Conservation (phyloP, 1,284 basidiomycete species). For the Cryptococcus hybrid region DNA sequence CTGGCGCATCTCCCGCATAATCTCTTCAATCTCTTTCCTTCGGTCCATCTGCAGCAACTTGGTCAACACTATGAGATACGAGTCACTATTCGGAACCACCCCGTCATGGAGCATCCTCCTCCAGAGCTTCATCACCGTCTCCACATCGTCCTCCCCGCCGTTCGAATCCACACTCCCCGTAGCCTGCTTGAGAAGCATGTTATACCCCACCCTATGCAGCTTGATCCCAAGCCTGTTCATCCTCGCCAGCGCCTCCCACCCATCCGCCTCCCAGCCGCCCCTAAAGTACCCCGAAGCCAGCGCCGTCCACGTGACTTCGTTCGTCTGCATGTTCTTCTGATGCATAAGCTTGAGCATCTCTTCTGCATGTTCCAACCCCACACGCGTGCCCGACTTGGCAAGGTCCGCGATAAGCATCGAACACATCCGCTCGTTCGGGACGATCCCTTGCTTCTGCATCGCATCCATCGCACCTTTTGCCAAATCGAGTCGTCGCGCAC, state of each 20-base stretch:
- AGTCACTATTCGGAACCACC: slow-evolving; percentile 59
- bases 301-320: slow-evolving; percentile 50
- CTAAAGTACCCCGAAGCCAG: slow-evolving; percentile 46
- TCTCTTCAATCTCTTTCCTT: slow-evolving; percentile 60
- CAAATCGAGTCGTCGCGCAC: slow-evolving; percentile 65
- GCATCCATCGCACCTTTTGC: slow-evolving; percentile 61
- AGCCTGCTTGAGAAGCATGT: slow-evolving; percentile 66
- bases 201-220: slow-evolving; percentile 65
- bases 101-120: slow-evolving; percentile 60
- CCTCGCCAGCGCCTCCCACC: slow-evolving; percentile 56
- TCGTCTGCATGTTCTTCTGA: slow-evolving; percentile 45
- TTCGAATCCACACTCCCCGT: too few species aligned
- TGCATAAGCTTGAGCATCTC: slow-evolving; percentile 70
- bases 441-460: slow-evolving; percentile 70
- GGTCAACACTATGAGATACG: slow-evolving; percentile 69
- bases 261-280: slow-evolving; percentile 43
- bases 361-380: slow-evolving; percentile 62
- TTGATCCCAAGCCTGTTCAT: slow-evolving; percentile 61
- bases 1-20: slow-evolving; percentile 61
- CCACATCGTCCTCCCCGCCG: slow-evolving; percentile 45
- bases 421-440: slow-evolving; percentile 69
- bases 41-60: slow-evolving; percentile 60
- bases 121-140: slow-evolving; percentile 59
- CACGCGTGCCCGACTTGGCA: slow-evolving; percentile 57
- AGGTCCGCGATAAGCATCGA: slow-evolving; percentile 71